These are phyloP conservation scores for Penicillium longicatenatum DNA, from an alignment of 495 filamentous ascomycete species.

Conservation along the genomic window DNA sequence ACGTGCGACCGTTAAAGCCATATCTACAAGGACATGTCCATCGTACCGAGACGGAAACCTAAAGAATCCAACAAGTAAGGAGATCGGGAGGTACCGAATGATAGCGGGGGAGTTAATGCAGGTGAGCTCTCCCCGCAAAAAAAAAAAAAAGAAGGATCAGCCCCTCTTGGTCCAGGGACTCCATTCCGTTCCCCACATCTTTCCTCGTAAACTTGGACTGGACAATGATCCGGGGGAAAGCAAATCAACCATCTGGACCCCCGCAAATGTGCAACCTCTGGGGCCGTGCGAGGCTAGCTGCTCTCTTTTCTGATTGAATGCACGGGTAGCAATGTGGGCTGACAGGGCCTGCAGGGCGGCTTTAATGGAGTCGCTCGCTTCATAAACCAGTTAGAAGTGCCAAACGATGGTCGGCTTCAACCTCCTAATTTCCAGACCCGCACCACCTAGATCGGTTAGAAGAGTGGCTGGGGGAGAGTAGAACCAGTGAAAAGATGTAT, in stretches of 20 bases:
- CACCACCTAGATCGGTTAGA: neutral
- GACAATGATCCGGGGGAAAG: neutral
- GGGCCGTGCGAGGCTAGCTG: slow-evolving; percentile 12
- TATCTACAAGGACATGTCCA: too few relatives aligned
- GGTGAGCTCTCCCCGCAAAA: slow-evolving; percentile 21
- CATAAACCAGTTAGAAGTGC: slow-evolving; percentile 15
- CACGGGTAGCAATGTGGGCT: slow-evolving; percentile 10
- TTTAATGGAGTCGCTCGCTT: slow-evolving; percentile 16
- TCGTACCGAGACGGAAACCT: too few relatives aligned
- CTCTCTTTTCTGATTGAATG: neutral
- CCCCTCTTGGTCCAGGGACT: neutral
- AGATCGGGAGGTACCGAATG: neutral
- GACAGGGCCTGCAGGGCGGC: slow-evolving; percentile 23
- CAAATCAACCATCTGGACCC: neutral
- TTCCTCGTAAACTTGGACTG: neutral
- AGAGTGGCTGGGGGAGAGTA: neutral
- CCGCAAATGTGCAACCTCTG: slow-evolving; percentile 16
- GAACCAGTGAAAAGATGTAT: neutral
- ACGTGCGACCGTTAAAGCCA: neutral
- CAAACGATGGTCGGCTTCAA: slow-evolving; percentile 15
- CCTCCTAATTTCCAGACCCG: slow-evolving; percentile 1
- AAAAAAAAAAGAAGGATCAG: slow-evolving; percentile 14
- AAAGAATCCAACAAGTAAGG: too few relatives aligned
- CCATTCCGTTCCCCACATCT: slow-evolving; percentile 2
- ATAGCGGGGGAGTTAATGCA: slow-evolving; percentile 6